Evolutionary conservation across 1,139 yeast species (phyloP).

Genomic region (Yamadazyma atmosphaerica): DNA sequence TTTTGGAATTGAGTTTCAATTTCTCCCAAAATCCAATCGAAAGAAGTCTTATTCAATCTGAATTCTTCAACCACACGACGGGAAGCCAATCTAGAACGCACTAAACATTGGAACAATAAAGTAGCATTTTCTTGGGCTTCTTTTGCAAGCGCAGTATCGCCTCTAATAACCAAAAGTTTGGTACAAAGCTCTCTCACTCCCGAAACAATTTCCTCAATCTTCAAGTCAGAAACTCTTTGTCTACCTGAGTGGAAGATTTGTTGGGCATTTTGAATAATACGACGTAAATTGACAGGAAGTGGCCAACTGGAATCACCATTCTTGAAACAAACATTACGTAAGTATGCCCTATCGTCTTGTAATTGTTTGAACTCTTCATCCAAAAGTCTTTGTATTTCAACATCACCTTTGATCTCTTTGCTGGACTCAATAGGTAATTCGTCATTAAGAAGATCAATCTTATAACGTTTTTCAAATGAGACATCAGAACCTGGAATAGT

Average conservation of each 20-base stretch:
- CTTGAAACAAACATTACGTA: slow-evolving; percentile 79
- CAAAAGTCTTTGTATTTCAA: slow-evolving; percentile 73
- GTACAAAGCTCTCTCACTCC: slow-evolving; percentile 72
- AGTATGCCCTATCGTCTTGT: slow-evolving; percentile 68
- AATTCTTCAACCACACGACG: slow-evolving; percentile 92
- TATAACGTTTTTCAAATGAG: slow-evolving; percentile 79
- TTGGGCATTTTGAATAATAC: slow-evolving; percentile 95
- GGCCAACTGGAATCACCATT: slow-evolving; percentile 98
- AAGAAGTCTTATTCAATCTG: slow-evolving; percentile 79
- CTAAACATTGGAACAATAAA: slow-evolving; percentile 81
- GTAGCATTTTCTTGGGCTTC: slow-evolving; percentile 97
- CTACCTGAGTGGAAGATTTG: slow-evolving; percentile 95
- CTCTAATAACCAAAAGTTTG: slow-evolving; percentile 78
- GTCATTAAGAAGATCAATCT: slow-evolving; percentile 82
- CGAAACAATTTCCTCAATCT: slow-evolving; percentile 73
- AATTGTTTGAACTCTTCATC: slow-evolving; percentile 86
- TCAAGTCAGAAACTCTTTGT: slow-evolving; percentile 85
- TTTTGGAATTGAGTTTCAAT: slow-evolving; percentile 91
- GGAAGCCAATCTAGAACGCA: slow-evolving; percentile 88
- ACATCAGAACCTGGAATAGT: slow-evolving; percentile 91
- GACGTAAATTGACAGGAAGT: slow-evolving; percentile 93
- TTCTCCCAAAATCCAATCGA: slow-evolving; percentile 95
- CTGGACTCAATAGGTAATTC: slow-evolving; percentile 78
- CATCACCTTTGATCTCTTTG: slow-evolving; percentile 87
- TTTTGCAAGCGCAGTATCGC: slow-evolving; percentile 65